Conservation (phyloP, 345 rosid genomes). For the Eucalyptus decipiens region DNA sequence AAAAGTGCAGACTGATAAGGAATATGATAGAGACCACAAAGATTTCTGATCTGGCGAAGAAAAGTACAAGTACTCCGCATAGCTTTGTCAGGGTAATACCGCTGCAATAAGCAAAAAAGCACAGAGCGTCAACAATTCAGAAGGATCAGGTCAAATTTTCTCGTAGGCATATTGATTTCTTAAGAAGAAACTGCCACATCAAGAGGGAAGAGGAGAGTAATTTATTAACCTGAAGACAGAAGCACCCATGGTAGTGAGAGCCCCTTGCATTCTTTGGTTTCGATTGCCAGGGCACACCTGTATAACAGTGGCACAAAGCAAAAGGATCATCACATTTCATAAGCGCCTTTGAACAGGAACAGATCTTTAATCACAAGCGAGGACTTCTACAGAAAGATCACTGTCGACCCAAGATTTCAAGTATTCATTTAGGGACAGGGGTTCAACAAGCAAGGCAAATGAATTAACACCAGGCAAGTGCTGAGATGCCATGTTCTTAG, state of each 20-base stretch:
- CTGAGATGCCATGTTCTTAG: not conserved
- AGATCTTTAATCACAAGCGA: not conserved
- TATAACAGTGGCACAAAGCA: not conserved
- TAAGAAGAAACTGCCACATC: not conserved
- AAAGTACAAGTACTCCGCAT: slow-evolving; percentile 83
- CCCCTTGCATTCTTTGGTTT: slow-evolving; percentile 56
- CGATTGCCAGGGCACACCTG: slow-evolving; percentile 76
- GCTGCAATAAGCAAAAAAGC: slow-evolving; percentile 22
- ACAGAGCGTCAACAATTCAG: not conserved
- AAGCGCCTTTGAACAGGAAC: not conserved
- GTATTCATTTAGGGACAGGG: not conserved
- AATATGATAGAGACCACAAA: slow-evolving; percentile 54
- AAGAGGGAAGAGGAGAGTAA: not conserved
- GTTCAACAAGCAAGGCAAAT: not conserved
- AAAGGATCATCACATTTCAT: not conserved
- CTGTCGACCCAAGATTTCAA: not conserved
- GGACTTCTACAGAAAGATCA: not conserved
- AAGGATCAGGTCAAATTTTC: not conserved
- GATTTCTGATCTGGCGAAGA: slow-evolving; percentile 77
- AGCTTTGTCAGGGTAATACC: slow-evolving; percentile 93
- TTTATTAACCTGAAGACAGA: slow-evolving; percentile 81
- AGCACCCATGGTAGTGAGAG: slow-evolving; percentile 92
- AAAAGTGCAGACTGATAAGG: not conserved
- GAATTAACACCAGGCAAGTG: not conserved
- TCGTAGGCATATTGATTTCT: not conserved